phyloP scores from a whole-genome alignment of 192 early-diverging fungal genomes.

The Diversispora epigaea region DNA sequence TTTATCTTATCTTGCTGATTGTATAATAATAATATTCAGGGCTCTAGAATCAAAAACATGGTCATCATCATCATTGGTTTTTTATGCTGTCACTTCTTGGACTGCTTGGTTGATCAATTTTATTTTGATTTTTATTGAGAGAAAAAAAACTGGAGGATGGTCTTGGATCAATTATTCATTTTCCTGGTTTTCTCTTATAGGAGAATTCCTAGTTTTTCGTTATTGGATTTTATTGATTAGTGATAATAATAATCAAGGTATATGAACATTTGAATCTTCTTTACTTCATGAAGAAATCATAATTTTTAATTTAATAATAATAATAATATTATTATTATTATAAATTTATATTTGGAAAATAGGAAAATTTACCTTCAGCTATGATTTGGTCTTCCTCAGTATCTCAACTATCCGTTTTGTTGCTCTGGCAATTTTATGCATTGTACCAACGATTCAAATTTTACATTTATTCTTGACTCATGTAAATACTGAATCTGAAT shows the following conservation, averaged over 20 bases:
- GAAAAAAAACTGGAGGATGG: slow-evolving; percentile 44
- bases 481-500: slow-evolving; percentile 32
- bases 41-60: slow-evolving; percentile 29
- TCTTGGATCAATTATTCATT: slow-evolving; percentile 56
- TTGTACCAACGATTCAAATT: slow-evolving; percentile 42
- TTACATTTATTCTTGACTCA: slow-evolving; percentile 27
- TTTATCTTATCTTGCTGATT: slow-evolving; percentile 11
- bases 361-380: slow-evolving; percentile 32
- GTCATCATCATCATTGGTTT: slow-evolving; percentile 44
- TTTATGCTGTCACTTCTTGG: slow-evolving; percentile 44
- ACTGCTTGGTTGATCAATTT: slow-evolving; percentile 43
- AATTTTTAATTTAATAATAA: neutral
- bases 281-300: too few relatives aligned
- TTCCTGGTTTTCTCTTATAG: slow-evolving; percentile 46
- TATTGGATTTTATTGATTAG: slow-evolving; percentile 39
- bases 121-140: slow-evolving; percentile 40
- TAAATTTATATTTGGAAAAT: neutral
- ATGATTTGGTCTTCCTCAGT: slow-evolving; percentile 43
- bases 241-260: slow-evolving; percentile 35
- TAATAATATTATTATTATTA: neutral
- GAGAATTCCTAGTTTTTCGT: slow-evolving; percentile 49
- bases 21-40: neutral
- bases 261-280: neutral
- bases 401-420: slow-evolving; percentile 52
- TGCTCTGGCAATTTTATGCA: slow-evolving; percentile 34